Evolutionary conservation across 164 flowering plant genomes (phyloP).

Genomic region (Cinnamomum micranthum): DNA sequence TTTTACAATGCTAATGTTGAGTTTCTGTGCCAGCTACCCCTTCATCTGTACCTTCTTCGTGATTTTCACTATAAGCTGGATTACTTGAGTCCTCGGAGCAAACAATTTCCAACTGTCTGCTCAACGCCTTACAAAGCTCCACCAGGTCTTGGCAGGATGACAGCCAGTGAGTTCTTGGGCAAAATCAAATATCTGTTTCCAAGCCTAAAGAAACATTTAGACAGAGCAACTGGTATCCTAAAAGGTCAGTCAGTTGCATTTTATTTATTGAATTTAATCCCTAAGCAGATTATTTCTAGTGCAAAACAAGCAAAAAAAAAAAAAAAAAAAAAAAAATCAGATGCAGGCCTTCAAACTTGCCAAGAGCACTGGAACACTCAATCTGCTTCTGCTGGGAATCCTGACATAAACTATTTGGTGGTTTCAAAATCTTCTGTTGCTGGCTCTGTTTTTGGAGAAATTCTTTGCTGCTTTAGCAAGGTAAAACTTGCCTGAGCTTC

Average conservation of each 20-base stretch:
- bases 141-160: slow-evolving; percentile 29
- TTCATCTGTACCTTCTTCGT: slow-evolving; percentile 63
- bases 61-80: slow-evolving; percentile 71
- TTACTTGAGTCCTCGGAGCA: slow-evolving; percentile 34
- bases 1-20: not conserved
- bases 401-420: slow-evolving; percentile 32
- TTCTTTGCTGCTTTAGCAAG: slow-evolving; percentile 59
- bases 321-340: not conserved
- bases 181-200: slow-evolving; percentile 48
- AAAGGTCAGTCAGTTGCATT: slow-evolving; percentile 38
- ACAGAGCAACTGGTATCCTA: slow-evolving; percentile 39
- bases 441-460: slow-evolving; percentile 44
- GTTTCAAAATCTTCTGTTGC: slow-evolving; percentile 42
- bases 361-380: slow-evolving; percentile 60
- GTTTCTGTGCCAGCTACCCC: slow-evolving; percentile 47
- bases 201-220: slow-evolving; percentile 50
- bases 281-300: not conserved
- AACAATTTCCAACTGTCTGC: slow-evolving; percentile 28
- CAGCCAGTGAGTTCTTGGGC: slow-evolving; percentile 36
- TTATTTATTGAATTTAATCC: not conserved
- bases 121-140: slow-evolving; percentile 25
- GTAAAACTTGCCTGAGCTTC: slow-evolving; percentile 24
- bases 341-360: slow-evolving; percentile 52
- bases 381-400: slow-evolving; percentile 56
- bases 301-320: not conserved